A percentile compares a stretch with the other conserved stretches of the same genome.
phyloP scores from a whole-genome alignment of 2,329 filamentous ascomycete genomes.

The Aspergillus sergii region DNA sequence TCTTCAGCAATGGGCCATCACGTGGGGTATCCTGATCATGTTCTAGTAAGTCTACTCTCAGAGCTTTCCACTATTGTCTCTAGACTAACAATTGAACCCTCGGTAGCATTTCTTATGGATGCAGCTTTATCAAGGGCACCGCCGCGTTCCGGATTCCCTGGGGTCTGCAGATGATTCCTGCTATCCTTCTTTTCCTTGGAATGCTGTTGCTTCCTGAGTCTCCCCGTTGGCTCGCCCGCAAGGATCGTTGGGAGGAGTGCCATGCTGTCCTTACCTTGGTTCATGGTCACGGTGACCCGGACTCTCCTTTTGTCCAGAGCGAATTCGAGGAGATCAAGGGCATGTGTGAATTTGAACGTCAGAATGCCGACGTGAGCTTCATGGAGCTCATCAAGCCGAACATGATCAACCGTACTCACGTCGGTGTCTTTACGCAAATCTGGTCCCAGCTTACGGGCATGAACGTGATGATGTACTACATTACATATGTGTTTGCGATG shows the following conservation, averaged over 20 bases:
- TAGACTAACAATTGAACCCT: neutral
- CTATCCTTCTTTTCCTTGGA: conserved; percentile 59
- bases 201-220: conserved; percentile 58
- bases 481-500: conserved; percentile 68
- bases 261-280: conserved; percentile 56
- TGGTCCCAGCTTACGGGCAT: conserved; percentile 77
- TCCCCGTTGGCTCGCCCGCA: conserved; percentile 64
- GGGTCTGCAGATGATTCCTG: conserved; percentile 67
- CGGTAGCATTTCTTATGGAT: conserved; percentile 58
- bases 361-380: conserved; percentile 70
- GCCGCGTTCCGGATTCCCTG: conserved; percentile 66
- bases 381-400: conserved; percentile 70
- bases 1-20: conserved; percentile 74
- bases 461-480: conserved; percentile 76
- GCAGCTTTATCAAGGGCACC: conserved; percentile 60
- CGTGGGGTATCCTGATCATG: conserved; percentile 71
- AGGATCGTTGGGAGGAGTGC: conserved; percentile 61
- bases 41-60: conserved; percentile 60
- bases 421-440: conserved; percentile 73
- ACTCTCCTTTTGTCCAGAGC: conserved; percentile 65
- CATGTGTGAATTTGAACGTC: conserved; percentile 72
- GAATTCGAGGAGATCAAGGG: conserved; percentile 75
- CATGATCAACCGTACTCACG: conserved; percentile 73
- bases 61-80: conserved; percentile 50
- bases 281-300: conserved; percentile 66